Evolutionary conservation across 768 basidiomycete genomes (phyloP), one percentile per base, ranked within the genome.

Genomic region (Rhizopogon salebrosus): DNA sequence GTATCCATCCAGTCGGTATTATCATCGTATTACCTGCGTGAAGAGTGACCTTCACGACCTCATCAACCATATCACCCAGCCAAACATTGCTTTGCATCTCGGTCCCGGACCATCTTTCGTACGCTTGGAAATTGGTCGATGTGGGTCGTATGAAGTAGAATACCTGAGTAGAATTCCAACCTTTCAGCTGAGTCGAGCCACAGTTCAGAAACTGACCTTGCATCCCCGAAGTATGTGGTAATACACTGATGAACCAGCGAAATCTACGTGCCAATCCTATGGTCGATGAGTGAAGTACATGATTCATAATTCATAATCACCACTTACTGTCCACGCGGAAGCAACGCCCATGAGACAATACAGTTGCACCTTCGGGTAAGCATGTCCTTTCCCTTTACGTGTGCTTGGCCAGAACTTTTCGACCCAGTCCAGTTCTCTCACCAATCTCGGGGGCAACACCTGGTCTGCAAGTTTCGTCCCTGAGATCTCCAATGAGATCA

Each of bases 181-280:
- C 42, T 56, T 36, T 45, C 39, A 46, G 26, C 8, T 23, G 7
- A 6, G 16, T 20, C 16, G 18, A 48, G 22, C 48, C 4, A 36
- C 40, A 23, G 13, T 37, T 24, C 22, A 34, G 24, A 48, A 39
- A 48, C 72, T 42, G 58, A 85, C 95, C 80, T 93, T 97, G 52
- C 83, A 78, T 24, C 94, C 94, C 39, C 75, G 79, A 18, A 97
- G 76, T 54, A 99, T 85, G 60, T 98, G 94, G 63, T 98, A 98
- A 68, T 95, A 98, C n/a, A 95, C 95, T 1, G 90, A 95, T 2
- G 91, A 94, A 1, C 94, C 97, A 20, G 95, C 95, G 65, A 99
- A 98, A 71, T 99, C 97, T 54, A 98, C 76, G 63, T 99, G 95
- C 97, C 95, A 98, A 64, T 98, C 95, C 93, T 95, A 62, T 43